Evolutionary conservation across 1,284 basidiomycete genomes (phyloP).

Genomic region (Puccinia sorghi): DNA sequence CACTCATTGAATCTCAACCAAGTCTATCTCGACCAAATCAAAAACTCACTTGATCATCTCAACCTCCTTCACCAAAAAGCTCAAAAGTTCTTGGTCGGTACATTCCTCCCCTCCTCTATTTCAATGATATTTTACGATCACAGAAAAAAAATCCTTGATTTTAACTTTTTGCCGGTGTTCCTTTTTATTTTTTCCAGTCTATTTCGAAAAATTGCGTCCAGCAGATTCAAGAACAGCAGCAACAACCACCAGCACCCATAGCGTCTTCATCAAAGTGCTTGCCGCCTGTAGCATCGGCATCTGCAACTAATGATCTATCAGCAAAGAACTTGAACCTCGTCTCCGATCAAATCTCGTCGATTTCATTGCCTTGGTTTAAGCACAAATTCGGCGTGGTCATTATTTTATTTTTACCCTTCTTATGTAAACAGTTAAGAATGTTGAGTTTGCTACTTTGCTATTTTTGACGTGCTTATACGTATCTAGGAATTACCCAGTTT

Average conservation of each 20-base stretch:
- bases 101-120: neutral
- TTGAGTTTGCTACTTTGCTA: neutral
- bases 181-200: neutral
- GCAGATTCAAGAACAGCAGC: neutral
- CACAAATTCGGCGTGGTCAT: slow-evolving; percentile 32
- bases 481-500: slow-evolving; percentile 29
- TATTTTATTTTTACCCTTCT: neutral
- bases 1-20: neutral
- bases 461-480: neutral
- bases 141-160: too few relatives aligned
- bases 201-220: slow-evolving; percentile 2
- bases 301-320: neutral
- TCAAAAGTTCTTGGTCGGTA: slow-evolving; percentile 14
- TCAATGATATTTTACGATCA: too few relatives aligned
- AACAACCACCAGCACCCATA: neutral
- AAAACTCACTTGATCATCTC: neutral
- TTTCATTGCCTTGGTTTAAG: slow-evolving; percentile 42
- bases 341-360: neutral
- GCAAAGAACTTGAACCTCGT: slow-evolving; percentile 14
- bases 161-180: too few relatives aligned
- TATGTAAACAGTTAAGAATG: neutral
- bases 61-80: neutral
- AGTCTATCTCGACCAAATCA: slow-evolving; percentile 15
- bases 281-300: neutral
- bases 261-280: neutral